Evolutionary conservation across 306 rosid species (phyloP).

Genomic region (Fragaria vesca): DNA sequence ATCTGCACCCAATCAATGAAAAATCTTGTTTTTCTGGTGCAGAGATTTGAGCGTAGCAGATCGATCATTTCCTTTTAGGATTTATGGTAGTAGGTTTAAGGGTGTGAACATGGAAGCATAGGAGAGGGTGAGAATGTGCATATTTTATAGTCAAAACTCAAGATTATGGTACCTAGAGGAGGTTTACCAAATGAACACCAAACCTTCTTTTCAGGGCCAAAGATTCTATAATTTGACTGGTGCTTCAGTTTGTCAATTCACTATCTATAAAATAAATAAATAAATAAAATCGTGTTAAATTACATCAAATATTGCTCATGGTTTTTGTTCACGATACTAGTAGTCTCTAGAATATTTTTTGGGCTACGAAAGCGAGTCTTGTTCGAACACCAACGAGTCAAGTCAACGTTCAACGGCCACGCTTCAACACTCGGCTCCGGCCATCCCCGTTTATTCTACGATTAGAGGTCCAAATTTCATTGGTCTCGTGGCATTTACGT

Average conservation of each 20-base stretch:
- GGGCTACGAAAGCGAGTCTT: too few relatives aligned
- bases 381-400: not conserved
- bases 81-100: not conserved
- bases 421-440: conserved; percentile 1
- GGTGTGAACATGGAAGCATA: conserved; percentile 9
- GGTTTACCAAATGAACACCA: conserved; percentile 29
- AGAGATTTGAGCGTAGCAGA: not conserved
- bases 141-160: conserved; percentile 1
- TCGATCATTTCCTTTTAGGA: not conserved
- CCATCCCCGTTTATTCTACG: not conserved
- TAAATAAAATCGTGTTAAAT: not conserved
- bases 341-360: not conserved
- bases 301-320: not conserved
- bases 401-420: conserved; percentile 7
- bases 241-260: not conserved
- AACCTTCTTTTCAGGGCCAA: conserved; percentile 2
- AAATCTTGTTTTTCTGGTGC: not conserved
- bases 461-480: not conserved
- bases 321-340: not conserved
- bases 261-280: too few relatives aligned
- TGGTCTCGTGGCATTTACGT: not conserved
- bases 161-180: conserved; percentile 2
- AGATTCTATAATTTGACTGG: conserved; percentile 14
- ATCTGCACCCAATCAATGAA: not conserved
- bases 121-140: not conserved